Evolutionary conservation across 768 basidiomycete species (phyloP).

Genomic region (Tremella fuciformis): DNA sequence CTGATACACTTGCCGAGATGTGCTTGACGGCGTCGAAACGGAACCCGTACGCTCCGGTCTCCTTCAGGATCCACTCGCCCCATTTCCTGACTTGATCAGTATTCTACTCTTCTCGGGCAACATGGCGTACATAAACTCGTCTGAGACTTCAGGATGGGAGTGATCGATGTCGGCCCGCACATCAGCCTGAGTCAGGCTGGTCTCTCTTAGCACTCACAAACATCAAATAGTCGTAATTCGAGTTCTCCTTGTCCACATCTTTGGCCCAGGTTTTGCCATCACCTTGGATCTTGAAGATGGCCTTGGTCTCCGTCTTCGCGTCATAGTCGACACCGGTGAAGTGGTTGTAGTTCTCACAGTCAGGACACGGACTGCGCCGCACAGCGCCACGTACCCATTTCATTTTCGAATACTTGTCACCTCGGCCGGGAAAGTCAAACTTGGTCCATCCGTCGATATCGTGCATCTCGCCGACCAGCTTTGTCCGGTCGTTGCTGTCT

Average conservation of each 20-base stretch:
- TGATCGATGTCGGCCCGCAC: slow-evolving; percentile 60
- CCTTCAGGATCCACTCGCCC: slow-evolving; percentile 72
- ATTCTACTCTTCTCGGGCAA: not conserved
- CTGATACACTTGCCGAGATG: slow-evolving; percentile 32
- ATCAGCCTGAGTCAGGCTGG: not conserved
- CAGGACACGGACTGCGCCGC: slow-evolving; percentile 9
- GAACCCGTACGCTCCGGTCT: slow-evolving; percentile 62
- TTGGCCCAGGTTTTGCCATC: slow-evolving; percentile 74
- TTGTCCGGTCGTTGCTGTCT: slow-evolving; percentile 65
- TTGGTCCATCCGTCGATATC: slow-evolving; percentile 66
- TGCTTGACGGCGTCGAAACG: slow-evolving; percentile 91
- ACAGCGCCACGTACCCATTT: slow-evolving; percentile 30
- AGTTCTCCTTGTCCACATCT: slow-evolving; percentile 76
- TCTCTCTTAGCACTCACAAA: slow-evolving; percentile 31
- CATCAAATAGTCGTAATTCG: slow-evolving; percentile 50
- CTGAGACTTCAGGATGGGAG: slow-evolving; percentile 71
- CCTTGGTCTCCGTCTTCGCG: slow-evolving; percentile 60
- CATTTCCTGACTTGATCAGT: slow-evolving; percentile 55
- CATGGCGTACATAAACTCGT: slow-evolving; percentile 59
- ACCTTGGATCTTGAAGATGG: slow-evolving; percentile 66
- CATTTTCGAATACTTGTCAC: slow-evolving; percentile 56
- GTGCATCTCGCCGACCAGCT: slow-evolving; percentile 60
- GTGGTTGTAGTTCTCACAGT: slow-evolving; percentile 58
- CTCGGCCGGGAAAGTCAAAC: slow-evolving; percentile 78
- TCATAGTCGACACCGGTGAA: slow-evolving; percentile 79